A percentile compares a stretch with the other conserved stretches of the same genome.
Conservation (phyloP, 1,139 yeast species). For the Saccharomyces hybrid region DNA sequence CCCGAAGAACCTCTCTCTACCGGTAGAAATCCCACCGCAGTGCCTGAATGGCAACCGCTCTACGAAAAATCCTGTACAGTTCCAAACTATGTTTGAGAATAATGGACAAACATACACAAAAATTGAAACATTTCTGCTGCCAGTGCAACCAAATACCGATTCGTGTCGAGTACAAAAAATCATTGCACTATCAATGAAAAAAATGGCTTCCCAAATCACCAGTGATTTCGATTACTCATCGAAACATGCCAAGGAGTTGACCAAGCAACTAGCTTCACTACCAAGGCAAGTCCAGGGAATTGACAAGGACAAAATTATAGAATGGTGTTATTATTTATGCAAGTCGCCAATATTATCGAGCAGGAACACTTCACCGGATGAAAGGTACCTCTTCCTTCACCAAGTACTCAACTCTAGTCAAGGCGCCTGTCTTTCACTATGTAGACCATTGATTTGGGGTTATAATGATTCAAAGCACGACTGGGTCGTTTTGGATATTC, state of each 20-base stretch:
- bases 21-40: background rate
- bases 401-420: constrained; percentile 7
- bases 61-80: background rate
- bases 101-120: background rate
- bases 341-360: constrained; percentile 12
- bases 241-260: background rate
- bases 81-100: background rate
- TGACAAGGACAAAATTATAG: constrained; percentile 4
- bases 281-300: background rate
- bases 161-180: too few species aligned
- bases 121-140: background rate
- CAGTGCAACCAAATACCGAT: too few species aligned
- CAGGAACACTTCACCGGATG: constrained; percentile 17
- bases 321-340: constrained; percentile 8
- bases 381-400: constrained; percentile 11
- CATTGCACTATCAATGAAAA: background rate
- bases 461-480: background rate
- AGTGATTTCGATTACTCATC: background rate
- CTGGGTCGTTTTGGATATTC: background rate
- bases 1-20: background rate
- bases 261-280: background rate
- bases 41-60: background rate
- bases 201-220: background rate
- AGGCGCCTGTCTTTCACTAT: background rate
- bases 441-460: background rate